Base-by-base conservation (phyloP, 257 asterid species). In the Eucommia ulmoides region DNA sequence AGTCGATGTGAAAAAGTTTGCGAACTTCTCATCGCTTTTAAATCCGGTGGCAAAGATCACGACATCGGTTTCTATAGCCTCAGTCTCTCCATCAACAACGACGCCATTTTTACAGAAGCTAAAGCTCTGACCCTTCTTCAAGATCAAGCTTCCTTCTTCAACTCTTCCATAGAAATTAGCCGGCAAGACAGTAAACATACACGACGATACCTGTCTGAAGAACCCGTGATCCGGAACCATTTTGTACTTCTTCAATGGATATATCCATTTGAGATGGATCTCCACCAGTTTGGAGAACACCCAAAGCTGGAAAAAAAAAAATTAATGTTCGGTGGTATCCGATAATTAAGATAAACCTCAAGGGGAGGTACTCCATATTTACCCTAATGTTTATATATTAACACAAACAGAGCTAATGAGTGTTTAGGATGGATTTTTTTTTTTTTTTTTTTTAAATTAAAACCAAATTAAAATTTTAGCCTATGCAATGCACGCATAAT, bases 31-130 rank as follows among this genome's bases (percentile, higher is more conserved):
- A 18, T 74, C 75, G 2, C 92, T 68, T 59, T 55, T 71, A 24
- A 59, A 81, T 22, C 92, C 92, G 0, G 86, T 77, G 9, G 83
- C 86, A 15, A 81, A 75, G 2, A 81, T 70, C 56, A 75, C 63
- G 2, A 74, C 3, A 18, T 77, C 86, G 0, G 83, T 55, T 35
- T 64, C 76, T 26, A 77, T 7, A 41, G 56, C 52, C 3, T 18
- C 35, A 2, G 21, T 20, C 8, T 65, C 50, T 10, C 53, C 61
- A 1, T 59, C 65, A 20, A 67, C 20, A 45, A 56, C 11, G 6
- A 81, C 61, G 12, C 83, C 86, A 5, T 64, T 61, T 26, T 60
- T 26, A 49, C 45, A 69, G 49, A 81, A 72, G 44, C 65, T 58
- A 19, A 67, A 50, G 1, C 38, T 38, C 4, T 21, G 16, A 1